phyloP scores from a whole-genome alignment of 2,329 filamentous ascomycete species.

The Helotiales sp. region DNA sequence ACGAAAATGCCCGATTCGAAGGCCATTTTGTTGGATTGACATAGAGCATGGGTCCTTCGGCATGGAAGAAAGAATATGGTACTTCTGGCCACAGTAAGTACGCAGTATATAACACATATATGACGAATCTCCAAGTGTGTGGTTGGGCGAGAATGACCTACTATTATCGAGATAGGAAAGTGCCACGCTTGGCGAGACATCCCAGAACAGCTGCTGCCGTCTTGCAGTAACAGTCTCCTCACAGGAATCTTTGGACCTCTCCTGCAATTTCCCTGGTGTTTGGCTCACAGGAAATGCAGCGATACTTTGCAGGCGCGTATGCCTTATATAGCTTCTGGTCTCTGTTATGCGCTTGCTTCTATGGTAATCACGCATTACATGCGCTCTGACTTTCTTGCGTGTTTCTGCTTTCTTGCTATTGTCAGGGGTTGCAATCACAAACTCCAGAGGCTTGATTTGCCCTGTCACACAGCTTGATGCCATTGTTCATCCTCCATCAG shows the following conservation, averaged over 20 bases:
- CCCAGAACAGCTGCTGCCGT: background rate
- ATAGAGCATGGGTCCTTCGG: background rate
- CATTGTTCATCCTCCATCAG: background rate
- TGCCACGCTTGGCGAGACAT: background rate
- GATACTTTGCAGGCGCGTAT: background rate
- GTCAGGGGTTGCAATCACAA: background rate
- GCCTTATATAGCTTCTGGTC: background rate
- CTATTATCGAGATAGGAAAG: slow-evolving; percentile 1
- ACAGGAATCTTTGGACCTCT: background rate
- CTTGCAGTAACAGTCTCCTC: background rate
- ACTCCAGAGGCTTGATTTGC: background rate
- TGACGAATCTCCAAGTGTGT: too few relatives aligned
- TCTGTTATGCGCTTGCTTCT: background rate
- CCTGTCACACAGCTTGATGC: background rate
- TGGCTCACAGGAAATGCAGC: background rate
- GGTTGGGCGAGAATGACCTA: too few relatives aligned
- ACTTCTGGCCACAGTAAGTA: background rate
- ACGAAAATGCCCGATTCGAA: background rate
- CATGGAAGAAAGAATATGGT: background rate
- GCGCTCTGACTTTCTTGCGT: background rate
- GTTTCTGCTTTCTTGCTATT: background rate
- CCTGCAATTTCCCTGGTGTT: background rate
- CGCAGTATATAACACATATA: too few relatives aligned
- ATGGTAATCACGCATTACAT: background rate
- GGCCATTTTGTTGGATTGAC: slow-evolving; percentile 2